phyloP scores from a whole-genome alignment of 2,329 filamentous ascomycete genomes.

The Hypoxylon sp. region DNA sequence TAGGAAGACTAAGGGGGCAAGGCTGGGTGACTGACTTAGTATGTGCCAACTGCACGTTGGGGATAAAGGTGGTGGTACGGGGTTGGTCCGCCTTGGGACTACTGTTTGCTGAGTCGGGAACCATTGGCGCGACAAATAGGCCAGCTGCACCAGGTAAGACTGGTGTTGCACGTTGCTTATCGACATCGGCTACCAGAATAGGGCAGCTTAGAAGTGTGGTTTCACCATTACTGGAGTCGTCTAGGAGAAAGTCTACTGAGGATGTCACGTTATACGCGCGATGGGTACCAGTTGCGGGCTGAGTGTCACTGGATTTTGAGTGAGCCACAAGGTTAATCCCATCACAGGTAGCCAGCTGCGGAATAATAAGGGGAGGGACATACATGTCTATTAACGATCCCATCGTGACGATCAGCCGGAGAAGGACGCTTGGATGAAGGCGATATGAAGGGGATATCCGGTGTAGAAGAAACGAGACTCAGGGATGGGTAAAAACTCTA shows the following conservation, averaged over 20 bases:
- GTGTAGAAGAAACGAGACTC: neutral
- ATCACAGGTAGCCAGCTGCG: neutral
- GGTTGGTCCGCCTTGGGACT: neutral
- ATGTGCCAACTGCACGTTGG: neutral
- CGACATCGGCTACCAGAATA: neutral
- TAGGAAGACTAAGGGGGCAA: neutral
- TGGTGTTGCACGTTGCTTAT: neutral
- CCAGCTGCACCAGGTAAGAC: neutral
- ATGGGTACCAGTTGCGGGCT: neutral
- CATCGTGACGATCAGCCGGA: constrained; percentile 2
- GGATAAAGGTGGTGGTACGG: neutral
- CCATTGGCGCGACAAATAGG: neutral
- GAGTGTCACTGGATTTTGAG: constrained; percentile 11
- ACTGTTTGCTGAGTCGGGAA: neutral
- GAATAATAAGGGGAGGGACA: neutral
- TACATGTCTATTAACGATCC: constrained; percentile 32
- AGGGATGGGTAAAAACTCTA: neutral
- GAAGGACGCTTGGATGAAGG: neutral
- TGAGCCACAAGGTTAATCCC: constrained; percentile 7
- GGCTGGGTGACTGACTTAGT: neutral
- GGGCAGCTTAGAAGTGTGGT: constrained; percentile 12
- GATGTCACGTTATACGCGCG: neutral
- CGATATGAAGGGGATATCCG: neutral
- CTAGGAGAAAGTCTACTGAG: constrained; percentile 16
- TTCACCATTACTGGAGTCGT: neutral